Evolutionary conservation across 129 eudicot species (phyloP), one percentile per base, ranked within the genome.

Genomic region (Artemisia argyi): DNA sequence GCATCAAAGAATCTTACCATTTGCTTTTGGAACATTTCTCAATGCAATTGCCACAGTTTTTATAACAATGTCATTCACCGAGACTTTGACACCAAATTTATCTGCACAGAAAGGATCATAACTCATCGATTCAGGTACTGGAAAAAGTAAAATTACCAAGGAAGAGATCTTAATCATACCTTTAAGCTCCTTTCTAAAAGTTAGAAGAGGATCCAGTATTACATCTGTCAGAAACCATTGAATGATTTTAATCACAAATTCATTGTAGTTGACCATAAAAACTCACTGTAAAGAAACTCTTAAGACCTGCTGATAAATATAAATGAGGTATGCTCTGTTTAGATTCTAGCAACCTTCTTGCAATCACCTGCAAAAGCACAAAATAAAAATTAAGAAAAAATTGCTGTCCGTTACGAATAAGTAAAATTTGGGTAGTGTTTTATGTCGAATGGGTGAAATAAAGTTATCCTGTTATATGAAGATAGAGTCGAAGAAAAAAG

Each of bases 61-160:
- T 73, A 94, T 87, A 69, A 94, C 94, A 68, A 94, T 90, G 72
- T 94, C 99, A 79, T 94, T 94, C 71, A 94, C 97, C 6, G 99
- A 94, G 81, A 94, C 96, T 85, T 94, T 94, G 54, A 88, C 89
- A 61, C 88, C 88, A 81, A 85, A 87, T 74, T 94, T 90, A 56
- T 78, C 99, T 94, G 94, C 61, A 52, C 51, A 64, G 18, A 16
- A 68, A 68, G 66, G 48, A 47, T 56, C 15, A 66, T 13, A 66
- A 74, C 60, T 14, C 44, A 42, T 15, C 61, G 47, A 75, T 48
- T 59, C 52, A 73, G 53, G 11, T n/a, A 52, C 58, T 65, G 14
- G 58, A 72, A 47, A 61, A 73, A 13, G 73, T 14, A 28, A 30
- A 59, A 3, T 19, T 60, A 22, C 44, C 4, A 65, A 49, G 50